Evolutionary conservation across 257 asterid species (phyloP), one percentile per base, ranked within the genome.

Genomic region (Solanum bulbocastanum): DNA sequence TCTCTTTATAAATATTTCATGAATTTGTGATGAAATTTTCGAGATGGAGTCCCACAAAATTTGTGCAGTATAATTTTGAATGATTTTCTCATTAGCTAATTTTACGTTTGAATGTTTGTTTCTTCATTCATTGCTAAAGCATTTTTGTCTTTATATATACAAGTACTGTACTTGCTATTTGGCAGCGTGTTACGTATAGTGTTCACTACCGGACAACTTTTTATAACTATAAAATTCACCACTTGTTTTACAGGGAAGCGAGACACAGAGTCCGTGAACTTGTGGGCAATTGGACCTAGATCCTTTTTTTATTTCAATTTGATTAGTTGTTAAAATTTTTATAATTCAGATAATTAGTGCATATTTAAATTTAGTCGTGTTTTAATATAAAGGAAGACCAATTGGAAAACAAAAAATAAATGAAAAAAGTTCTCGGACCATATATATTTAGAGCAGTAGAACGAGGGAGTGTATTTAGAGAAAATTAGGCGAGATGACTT

Each of bases 401-500:
- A 44, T 44, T 0, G 52, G 2, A 44, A 44, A 44, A 44, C 52
- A 13, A 46, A 46, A 46, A 13, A 46, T 13, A 16, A 52, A 52
- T 16, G 62, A 52, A 52, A 52, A 52, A 52, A 52, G 16, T 0
- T 52, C n/a, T 52, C 62, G 62, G 65, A 58, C 25, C 66, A 10
- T 62, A n/a, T 62, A 62, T 62, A n/a, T 23, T 22, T 23, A 23
- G 32, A 23, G 32, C 2, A 62, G 14, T n/a, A 23, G 32, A 62
- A 3, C 10, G 14, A 16, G 6, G 10, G 60, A 1, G 65, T 6
- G 65, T 18, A 33, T 15, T 32, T 69, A 36, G 65, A 36, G 20
- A 58, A 49, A 30, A 44, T 60, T 13, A 37, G 49, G 83, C 39
- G 75, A 87, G 88, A 96, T 95, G 99, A 96, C 99, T 60, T 89